Evolutionary conservation across 2,329 filamentous ascomycete species (phyloP), one percentile per base, ranked within the genome.

Genomic region (Fusarium sororula): DNA sequence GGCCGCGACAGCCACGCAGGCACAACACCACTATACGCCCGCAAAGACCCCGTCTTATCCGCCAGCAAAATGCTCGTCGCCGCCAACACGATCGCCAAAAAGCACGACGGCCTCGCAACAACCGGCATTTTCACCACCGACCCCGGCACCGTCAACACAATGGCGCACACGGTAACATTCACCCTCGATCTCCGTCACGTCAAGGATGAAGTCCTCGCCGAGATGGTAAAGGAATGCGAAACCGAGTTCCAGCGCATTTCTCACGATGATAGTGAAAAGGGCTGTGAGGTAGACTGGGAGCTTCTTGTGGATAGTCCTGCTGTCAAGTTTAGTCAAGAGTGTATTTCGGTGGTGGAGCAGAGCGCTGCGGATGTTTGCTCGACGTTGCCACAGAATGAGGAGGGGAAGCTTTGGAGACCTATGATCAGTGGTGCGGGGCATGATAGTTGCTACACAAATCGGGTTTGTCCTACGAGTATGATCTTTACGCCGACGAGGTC

Each of bases 401-500:
- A n/a, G 22, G 63, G 41, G 0, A 68, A 42, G 24, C 63, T 68
- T 10, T 68, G 54, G 45, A 61, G 37, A 18, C 28, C 28, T 2
- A 68, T 68, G 54, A 68, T 68, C 2, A 67, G 65, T 8, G 65
- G 65, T 7, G 65, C 65, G 20, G 63, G 53, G 1, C 65, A 68
- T 30, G 65, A 68, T 14, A 68, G 65, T 5, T 67, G 63, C 5
- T 68, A 67, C 24, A 68, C 65, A 7, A 68, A 67, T 35, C 35
- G 39, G 4, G 18, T 42, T 13, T 67, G 63, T 14, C 65, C 65
- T 10, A 68, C 63, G 15, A 61, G 65, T 24, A 68, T 68, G 65
- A 68, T 68, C 6, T 68, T 68, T 38, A 68, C 63, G 2, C 63
- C 65, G 12, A 68, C 65, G 13, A 44, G 54, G 4, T 62, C 47